Evolutionary conservation across 495 filamentous ascomycete species (phyloP), one percentile per base, ranked within the genome.

Genomic region (Staphylotrichum longicolle): DNA sequence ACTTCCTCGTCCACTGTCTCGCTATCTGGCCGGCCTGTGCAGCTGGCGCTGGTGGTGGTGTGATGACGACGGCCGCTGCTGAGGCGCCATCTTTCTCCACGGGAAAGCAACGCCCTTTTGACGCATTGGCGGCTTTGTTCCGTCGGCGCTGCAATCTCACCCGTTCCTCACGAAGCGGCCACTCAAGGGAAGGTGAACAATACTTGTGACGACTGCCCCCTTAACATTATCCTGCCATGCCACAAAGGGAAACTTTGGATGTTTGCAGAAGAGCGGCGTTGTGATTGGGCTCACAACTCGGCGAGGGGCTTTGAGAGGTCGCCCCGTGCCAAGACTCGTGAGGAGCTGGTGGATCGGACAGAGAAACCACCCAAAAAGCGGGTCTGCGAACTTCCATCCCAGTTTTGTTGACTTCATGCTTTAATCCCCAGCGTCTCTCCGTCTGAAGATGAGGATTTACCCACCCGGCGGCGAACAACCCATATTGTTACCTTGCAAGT

Each of bases 1-100:
- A 63, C 56, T 42, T 73, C 71, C 33, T 67, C 68, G 42, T 72
- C 66, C 14, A 61, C 62, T 52, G 30, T 15, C 20, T 68, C 66
- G 51, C 34, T 62, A 20, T 56, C 50, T 14, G 57, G 15, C 55
- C 49, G 50, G 10, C 42, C 7, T 32, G 39, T 33, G 47, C 48
- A 7, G 48, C 9, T 3, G 53, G 8, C 9, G 51, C 14, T 20
- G 59, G 34, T 48, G 51, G 2, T 40, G 59, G 20, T n/a, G 20
- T 27, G 20, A 27, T 27, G 20, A 27, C 49, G 51, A 15, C 30
- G 34, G 11, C 20, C 42, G 58, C 50, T 48, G 48, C 9, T 27
- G 46, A 34, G 34, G 40, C 27, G 46, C 45, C 62, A 53, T 64
- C 42, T 48, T 56, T 46, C 39, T 57, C 56, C 56, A 63, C 20